Evolutionary conservation across 2,329 filamentous ascomycete genomes (phyloP).

Genomic region (Talaromyces verruculosus): DNA sequence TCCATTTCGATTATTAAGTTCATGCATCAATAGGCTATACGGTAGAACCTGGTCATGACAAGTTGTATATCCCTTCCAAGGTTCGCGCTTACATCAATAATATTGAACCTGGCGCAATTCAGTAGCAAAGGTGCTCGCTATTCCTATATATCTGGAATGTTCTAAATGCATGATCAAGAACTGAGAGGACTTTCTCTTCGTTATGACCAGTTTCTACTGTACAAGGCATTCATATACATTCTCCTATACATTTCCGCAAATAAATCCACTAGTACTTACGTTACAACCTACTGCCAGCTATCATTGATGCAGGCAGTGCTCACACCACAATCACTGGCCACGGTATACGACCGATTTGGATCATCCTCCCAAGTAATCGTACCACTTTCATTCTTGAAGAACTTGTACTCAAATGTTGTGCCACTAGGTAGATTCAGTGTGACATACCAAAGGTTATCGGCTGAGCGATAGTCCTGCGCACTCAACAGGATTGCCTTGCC

Average conservation of each 20-base stretch:
- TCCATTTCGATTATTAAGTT: too few species aligned
- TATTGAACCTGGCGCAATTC: neutral
- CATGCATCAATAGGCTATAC: too few species aligned
- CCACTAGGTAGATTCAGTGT: slow-evolving; percentile 59
- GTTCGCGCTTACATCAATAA: neutral
- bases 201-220: neutral
- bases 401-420: slow-evolving; percentile 65
- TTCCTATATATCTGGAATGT: neutral
- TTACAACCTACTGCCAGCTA: slow-evolving; percentile 38
- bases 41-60: neutral
- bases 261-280: neutral
- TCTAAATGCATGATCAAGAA: neutral
- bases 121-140: neutral
- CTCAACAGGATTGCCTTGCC: slow-evolving; percentile 56
- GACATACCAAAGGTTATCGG: slow-evolving; percentile 62
- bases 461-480: slow-evolving; percentile 58
- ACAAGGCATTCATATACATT: neutral
- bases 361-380: slow-evolving; percentile 65
- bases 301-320: slow-evolving; percentile 38
- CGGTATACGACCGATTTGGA: slow-evolving; percentile 45
- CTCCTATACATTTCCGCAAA: neutral
- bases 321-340: slow-evolving; percentile 39
- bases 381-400: slow-evolving; percentile 60
- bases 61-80: neutral
- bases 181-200: neutral